phyloP scores from a whole-genome alignment of 1,284 basidiomycete species.

The Ceratobasidium papillatum region DNA sequence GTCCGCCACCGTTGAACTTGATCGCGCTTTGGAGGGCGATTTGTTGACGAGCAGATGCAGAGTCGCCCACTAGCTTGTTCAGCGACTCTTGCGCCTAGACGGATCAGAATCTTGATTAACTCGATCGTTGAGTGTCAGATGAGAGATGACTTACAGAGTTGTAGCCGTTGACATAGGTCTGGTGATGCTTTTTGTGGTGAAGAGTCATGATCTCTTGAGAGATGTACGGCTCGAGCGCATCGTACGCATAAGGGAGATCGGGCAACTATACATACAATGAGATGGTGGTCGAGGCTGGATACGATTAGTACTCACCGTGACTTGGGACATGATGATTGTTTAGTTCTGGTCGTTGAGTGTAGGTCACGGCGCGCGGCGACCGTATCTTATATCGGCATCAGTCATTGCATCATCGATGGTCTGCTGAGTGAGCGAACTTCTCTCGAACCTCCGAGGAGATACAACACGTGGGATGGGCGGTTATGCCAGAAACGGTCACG shows the following conservation, averaged over 20 bases:
- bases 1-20: conserved; percentile 79
- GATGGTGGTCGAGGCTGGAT: no score
- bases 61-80: conserved; percentile 49
- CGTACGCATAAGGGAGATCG: conserved; percentile 57
- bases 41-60: conserved; percentile 67
- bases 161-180: conserved; percentile 77
- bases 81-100: conserved; percentile 47
- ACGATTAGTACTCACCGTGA: background rate
- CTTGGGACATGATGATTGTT: conserved; percentile 1
- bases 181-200: conserved; percentile 90
- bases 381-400: conserved; percentile 41
- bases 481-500: background rate
- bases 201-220: conserved; percentile 82
- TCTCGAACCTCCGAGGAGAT: conserved; percentile 29
- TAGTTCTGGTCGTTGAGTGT: conserved; percentile 6
- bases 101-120: background rate
- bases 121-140: background rate
- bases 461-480: background rate
- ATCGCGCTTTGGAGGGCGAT: conserved; percentile 79
- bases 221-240: conserved; percentile 85
- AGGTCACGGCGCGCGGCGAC: conserved; percentile 7
- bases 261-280: conserved; percentile 49
- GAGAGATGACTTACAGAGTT: conserved; percentile 57
- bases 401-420: conserved; percentile 36
- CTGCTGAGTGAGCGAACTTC: conserved; percentile 32